Evolutionary conservation across 2,329 filamentous ascomycete genomes (phyloP), one percentile per base, ranked within the genome.

Genomic region (Phaeosphaeriaceae sp.): DNA sequence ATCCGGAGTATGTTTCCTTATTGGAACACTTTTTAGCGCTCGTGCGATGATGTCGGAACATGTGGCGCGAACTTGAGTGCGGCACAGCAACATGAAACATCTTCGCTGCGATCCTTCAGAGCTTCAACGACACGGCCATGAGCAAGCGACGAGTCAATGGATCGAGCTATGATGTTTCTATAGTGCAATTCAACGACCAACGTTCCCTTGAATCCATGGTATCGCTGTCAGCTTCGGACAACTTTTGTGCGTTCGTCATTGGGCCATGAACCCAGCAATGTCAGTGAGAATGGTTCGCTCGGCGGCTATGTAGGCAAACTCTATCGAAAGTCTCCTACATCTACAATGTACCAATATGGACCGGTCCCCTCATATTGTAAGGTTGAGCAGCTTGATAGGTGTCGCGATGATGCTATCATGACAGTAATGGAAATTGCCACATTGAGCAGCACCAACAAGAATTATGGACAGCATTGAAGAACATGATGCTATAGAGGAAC

Each of bases 21-120:
- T 22, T 23, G 19, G 9, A 22, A 23, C 19, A n/a, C 15, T 6
- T n/a, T 15, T 28, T 30, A 24, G 51, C 51, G 51, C 51, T 22
- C 15, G 28, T 8, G 21, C 17, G 24, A 53, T n/a, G 2, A 47
- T 4, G 13, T 32, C 23, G 52, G 55, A 51, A 58, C 44, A 32
- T 47, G 55, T 42, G 55, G 55, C 52, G 32, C 47, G 11, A 47
- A 49, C 28, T 8, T 52, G 49, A 55, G 52, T 53, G 55, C 44
- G 55, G 59, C 59, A 50, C 52, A 54, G 59, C 40, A 55, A 50
- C 28, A 15, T 44, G 52, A 51, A 35, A 35, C 49, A 52, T n/a
- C 17, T 30, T 24, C 17, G 23, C 5, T 26, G 23, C 49, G 19
- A 43, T 21, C 28, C 24, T 19, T 30, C 49, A 17, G 40, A 21